Conservation (phyloP, 2,329 filamentous ascomycete genomes). For the Epichloe gansuensis region DNA sequence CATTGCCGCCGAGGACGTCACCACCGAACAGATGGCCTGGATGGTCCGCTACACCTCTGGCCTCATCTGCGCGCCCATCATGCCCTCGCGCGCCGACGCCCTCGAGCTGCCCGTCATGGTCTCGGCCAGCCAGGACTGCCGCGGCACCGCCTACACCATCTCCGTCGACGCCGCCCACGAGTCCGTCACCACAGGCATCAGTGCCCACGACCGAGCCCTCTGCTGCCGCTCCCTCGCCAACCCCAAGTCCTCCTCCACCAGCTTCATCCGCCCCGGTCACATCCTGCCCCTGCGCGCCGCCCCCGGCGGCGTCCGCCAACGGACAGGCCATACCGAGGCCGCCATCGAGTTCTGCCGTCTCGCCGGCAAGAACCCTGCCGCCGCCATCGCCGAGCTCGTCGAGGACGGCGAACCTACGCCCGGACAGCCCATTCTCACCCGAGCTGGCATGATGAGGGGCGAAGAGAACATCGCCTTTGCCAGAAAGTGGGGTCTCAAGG, state of each 20-base stretch:
- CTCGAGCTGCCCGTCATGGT: constrained; percentile 90
- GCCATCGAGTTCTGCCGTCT: constrained; percentile 81
- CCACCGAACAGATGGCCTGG: constrained; percentile 86
- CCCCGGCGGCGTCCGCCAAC: constrained; percentile 65
- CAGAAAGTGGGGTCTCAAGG: constrained; percentile 74
- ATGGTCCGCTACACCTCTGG: constrained; percentile 86
- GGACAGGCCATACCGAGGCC: constrained; percentile 85
- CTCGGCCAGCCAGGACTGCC: constrained; percentile 57
- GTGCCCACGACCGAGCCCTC: constrained; percentile 71
- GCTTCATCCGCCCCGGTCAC: constrained; percentile 77
- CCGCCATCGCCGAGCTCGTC: constrained; percentile 83
- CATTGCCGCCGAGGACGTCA: constrained; percentile 76
- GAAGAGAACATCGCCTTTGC: constrained; percentile 85
- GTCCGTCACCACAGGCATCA: constrained; percentile 76
- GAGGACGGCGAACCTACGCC: constrained; percentile 65
- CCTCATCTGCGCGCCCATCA: constrained; percentile 79
- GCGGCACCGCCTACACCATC: constrained; percentile 85
- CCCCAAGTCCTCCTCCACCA: constrained; percentile 37
- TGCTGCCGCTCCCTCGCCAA: constrained; percentile 71
- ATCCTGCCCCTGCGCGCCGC: constrained; percentile 73
- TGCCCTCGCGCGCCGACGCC: constrained; percentile 50
- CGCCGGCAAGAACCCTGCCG: constrained; percentile 63
- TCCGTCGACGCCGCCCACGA: constrained; percentile 68
- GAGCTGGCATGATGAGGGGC: constrained; percentile 80
- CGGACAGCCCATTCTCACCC: constrained; percentile 51